Evolutionary conservation across 176 grass and related monocot genomes (phyloP).

Genomic region (Leersia perrieri): DNA sequence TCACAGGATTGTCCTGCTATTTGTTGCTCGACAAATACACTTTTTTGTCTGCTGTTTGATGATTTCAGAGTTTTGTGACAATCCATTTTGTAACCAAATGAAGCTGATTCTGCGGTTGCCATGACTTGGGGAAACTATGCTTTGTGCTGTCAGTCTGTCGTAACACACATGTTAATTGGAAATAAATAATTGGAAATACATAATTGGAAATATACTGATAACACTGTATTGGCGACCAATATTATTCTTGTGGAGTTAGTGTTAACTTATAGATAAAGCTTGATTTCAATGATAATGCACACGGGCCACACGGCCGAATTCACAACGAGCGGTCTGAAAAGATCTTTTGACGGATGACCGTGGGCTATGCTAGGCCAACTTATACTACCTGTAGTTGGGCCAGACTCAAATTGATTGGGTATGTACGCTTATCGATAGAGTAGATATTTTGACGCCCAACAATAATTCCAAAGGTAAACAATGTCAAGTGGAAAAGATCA

Average conservation of each 20-base stretch:
- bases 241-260: neutral
- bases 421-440: neutral
- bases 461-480: no score
- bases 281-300: neutral
- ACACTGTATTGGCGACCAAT: no score
- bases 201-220: no score
- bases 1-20: neutral
- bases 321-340: neutral
- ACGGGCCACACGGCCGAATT: neutral
- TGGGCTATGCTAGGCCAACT: neutral
- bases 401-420: neutral
- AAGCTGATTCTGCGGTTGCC: neutral
- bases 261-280: neutral
- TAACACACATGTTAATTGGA: no score
- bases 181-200: no score
- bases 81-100: neutral
- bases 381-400: neutral
- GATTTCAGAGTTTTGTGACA: neutral
- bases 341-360: neutral
- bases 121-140: neutral
- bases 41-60: neutral
- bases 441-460: neutral
- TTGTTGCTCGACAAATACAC: slow-evolving; percentile 28
- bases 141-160: no score
- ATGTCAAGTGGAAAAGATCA: no score